Conservation (phyloP, 2,329 filamentous ascomycete genomes). For the Colletotrichum cuscutae region DNA sequence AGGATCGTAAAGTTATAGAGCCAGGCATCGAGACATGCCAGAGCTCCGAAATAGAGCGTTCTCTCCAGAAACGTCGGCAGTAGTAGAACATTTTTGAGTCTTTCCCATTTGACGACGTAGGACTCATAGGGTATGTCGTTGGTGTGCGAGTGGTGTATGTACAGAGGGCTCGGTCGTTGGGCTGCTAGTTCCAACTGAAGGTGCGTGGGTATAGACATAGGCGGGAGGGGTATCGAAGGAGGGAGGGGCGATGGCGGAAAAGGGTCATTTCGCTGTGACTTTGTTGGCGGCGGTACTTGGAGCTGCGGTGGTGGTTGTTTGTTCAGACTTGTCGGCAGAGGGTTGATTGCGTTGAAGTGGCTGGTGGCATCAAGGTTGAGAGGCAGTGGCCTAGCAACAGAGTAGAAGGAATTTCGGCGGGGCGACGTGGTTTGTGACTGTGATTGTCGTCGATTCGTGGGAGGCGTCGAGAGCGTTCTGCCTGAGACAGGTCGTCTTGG, state of each 20-base stretch:
- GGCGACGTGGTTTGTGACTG: constrained; percentile 45
- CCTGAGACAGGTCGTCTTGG: constrained; percentile 48
- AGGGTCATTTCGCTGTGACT: constrained; percentile 38
- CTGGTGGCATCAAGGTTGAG: constrained; percentile 52
- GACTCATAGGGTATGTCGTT: constrained; percentile 85
- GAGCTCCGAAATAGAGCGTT: constrained; percentile 85
- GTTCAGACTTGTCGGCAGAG: constrained; percentile 13
- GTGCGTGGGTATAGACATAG: constrained; percentile 74
- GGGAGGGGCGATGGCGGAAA: constrained; percentile 60
- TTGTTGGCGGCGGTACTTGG: constrained; percentile 48
- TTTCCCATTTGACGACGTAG: constrained; percentile 89
- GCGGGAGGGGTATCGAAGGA: constrained; percentile 68
- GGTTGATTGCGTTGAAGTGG: constrained; percentile 18
- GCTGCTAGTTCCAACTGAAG: constrained; percentile 73
- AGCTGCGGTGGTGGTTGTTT: constrained; percentile 36
- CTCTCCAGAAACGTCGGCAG: constrained; percentile 85
- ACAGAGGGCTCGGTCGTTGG: constrained; percentile 71
- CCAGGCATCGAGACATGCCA: constrained; percentile 96
- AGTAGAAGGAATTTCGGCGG: constrained; percentile 63
- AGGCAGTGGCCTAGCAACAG: constrained; percentile 53
- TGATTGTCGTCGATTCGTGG: constrained; percentile 54
- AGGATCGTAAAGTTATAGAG: constrained; percentile 96
- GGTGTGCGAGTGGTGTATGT: constrained; percentile 69
- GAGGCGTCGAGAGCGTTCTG: constrained; percentile 64
- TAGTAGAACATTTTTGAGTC: constrained; percentile 87